Evolutionary conservation across 257 asterid species (phyloP).

Genomic region (Solanum pimpinellifolium): DNA sequence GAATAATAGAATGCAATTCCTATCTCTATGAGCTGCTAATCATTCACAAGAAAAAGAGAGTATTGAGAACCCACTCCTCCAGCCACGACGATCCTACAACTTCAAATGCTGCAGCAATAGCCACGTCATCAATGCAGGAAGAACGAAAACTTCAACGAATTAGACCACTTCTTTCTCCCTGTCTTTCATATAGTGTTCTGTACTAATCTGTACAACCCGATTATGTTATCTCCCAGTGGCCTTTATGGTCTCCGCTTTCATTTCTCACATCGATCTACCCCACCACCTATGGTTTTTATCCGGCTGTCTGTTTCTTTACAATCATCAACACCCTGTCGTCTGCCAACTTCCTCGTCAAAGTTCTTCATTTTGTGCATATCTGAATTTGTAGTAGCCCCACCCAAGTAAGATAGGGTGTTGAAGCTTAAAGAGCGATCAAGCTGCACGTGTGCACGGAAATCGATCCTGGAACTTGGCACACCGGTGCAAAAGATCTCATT

Average conservation of each 20-base stretch:
- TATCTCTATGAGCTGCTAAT: neutral
- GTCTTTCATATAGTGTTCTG: neutral
- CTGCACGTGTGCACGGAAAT: slow-evolving; percentile 18
- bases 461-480: slow-evolving; percentile 18
- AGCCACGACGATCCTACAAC: neutral
- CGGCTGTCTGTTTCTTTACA: slow-evolving; percentile 16
- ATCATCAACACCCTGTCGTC: slow-evolving; percentile 11
- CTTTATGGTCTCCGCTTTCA: slow-evolving; percentile 8
- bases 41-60: neutral
- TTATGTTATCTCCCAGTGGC: slow-evolving; percentile 4
- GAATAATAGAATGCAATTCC: neutral
- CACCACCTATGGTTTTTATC: slow-evolving; percentile 13
- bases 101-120: neutral
- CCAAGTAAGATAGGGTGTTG: slow-evolving; percentile 1
- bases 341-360: slow-evolving; percentile 21
- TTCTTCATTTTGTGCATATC: slow-evolving; percentile 6
- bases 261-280: slow-evolving; percentile 22
- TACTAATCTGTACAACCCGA: neutral
- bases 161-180: slow-evolving; percentile 1
- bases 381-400: neutral
- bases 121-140: neutral
- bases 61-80: neutral
- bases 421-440: neutral
- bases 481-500: slow-evolving; percentile 26
- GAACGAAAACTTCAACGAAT: neutral